Conservation (phyloP, 306 rosid species). For the Cucumis sativus region Cucumber_9930_V3 NC_026659.2:26227501-26228000, state of each 20-base stretch:
- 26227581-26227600: conserved; percentile 54
- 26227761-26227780: conserved; percentile 33
- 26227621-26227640: conserved; percentile 64
- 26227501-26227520: background rate
- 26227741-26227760: conserved; percentile 17
- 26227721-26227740: conserved; percentile 19
- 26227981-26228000: conserved; percentile 9
- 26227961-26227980: conserved; percentile 32
- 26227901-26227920: conserved; percentile 90
- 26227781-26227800: conserved; percentile 37
- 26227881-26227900: conserved; percentile 83
- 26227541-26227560: conserved; percentile 42
- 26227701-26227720: conserved; percentile 15
- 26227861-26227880: conserved; percentile 65
- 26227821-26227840: conserved; percentile 64
- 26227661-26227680: conserved; percentile 72
- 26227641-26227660: conserved; percentile 49
- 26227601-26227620: conserved; percentile 65
- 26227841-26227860: conserved; percentile 37
- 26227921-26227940: conserved; percentile 76
- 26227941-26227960: conserved; percentile 43
- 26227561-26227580: conserved; percentile 43
- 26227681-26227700: conserved; percentile 41
- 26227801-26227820: conserved; percentile 65
- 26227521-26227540: background rate